A percentile compares a stretch with the other conserved stretches of the same genome.
Conservation (phyloP, 345 rosid genomes). For the Garcia nutans region DNA sequence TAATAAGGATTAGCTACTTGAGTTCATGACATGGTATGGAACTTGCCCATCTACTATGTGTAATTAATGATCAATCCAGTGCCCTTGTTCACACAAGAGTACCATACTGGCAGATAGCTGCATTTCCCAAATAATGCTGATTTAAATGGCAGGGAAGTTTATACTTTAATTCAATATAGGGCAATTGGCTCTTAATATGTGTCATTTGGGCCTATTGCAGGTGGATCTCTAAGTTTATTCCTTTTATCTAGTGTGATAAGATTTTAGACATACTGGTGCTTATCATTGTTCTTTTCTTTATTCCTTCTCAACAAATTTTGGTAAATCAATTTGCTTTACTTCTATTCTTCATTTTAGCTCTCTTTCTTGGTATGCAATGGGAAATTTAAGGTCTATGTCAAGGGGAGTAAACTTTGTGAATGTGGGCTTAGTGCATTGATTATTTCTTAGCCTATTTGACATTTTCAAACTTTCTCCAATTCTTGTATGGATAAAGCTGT, state of each 20-base stretch:
- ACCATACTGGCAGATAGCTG: background rate
- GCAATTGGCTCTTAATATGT: background rate
- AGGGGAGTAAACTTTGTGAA: background rate
- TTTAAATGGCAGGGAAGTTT: background rate
- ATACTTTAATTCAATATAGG: no score
- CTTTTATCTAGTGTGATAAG: background rate
- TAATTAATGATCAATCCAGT: background rate
- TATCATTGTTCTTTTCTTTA: no score
- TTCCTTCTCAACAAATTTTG: background rate
- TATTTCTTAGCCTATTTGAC: background rate
- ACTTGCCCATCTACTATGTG: background rate
- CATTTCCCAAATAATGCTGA: background rate
- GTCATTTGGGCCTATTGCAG: background rate
- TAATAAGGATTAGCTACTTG: background rate
- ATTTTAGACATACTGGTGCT: background rate
- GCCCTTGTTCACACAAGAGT: background rate
- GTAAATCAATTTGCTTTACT: background rate
- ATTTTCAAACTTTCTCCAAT: background rate
- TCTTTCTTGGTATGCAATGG: background rate
- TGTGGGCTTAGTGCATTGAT: background rate
- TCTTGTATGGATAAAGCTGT: background rate
- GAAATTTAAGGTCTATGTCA: background rate
- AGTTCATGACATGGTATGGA: background rate
- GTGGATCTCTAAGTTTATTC: background rate
- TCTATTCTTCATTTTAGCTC: background rate